A percentile compares a stretch with the other conserved stretches of the same genome.
Evolutionary conservation across 1,139 yeast genomes (phyloP).

Genomic region (Geotrichum bryndzae): DNA sequence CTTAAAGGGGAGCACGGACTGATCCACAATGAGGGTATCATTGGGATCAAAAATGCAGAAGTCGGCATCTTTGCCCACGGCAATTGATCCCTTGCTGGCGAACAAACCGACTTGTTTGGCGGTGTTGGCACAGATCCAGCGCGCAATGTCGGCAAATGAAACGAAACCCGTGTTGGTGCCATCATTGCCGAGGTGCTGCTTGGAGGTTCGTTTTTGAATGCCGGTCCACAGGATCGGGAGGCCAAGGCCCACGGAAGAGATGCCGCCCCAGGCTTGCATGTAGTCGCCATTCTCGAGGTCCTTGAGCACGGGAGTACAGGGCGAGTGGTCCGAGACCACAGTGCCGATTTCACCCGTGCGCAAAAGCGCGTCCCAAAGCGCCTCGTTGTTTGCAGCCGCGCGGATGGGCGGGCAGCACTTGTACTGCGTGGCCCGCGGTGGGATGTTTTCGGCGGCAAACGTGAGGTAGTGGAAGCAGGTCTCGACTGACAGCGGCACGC

Average conservation of each 20-base stretch:
- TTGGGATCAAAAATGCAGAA: constrained; percentile 70
- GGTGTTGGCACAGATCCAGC: constrained; percentile 77
- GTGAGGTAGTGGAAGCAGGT: constrained; percentile 89
- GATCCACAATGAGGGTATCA: constrained; percentile 49
- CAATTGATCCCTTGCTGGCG: constrained; percentile 64
- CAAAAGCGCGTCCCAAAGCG: constrained; percentile 69
- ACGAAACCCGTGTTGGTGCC: constrained; percentile 32
- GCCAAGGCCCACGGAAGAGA: constrained; percentile 85
- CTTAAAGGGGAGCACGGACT: constrained; percentile 61
- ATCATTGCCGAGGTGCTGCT: constrained; percentile 19
- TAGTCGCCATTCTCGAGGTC: constrained; percentile 79
- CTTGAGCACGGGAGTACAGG: constrained; percentile 86
- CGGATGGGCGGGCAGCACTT: constrained; percentile 95
- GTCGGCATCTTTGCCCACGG: constrained; percentile 79
- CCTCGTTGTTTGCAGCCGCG: constrained; percentile 57
- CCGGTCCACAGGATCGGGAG: constrained; percentile 73
- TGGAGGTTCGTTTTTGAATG: constrained; percentile 35
- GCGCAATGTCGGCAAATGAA: constrained; percentile 52
- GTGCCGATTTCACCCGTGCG: constrained; percentile 59
- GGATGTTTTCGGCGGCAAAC: constrained; percentile 66
- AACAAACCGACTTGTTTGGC: constrained; percentile 76
- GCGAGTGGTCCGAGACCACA: constrained; percentile 90
- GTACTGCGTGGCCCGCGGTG: constrained; percentile 69
- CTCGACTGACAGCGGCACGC: constrained; percentile 67
- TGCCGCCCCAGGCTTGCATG: constrained; percentile 95